Base-by-base conservation (phyloP, 2,329 filamentous ascomycete genomes). In the Phaeomoniella chlamydospora region DNA sequence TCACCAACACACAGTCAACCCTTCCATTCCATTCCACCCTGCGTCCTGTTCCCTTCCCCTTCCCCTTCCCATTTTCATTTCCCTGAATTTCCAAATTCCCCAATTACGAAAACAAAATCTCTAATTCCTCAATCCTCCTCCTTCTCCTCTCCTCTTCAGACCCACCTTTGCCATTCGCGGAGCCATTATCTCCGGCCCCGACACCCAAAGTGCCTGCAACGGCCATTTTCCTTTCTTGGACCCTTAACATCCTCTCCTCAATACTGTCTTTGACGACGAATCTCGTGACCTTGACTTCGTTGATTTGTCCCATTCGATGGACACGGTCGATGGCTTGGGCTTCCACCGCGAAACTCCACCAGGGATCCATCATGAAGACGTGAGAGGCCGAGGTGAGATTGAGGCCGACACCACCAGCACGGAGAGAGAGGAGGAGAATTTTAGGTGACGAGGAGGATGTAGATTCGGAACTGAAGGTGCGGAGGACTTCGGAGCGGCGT, bases 351-450 rank as follows among this genome's bases (percentile, higher is more conserved):
- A 88, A 98, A 52, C 83, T 92, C 90, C 90, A 98, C 90, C 90
- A 98, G 0, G 90, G 90, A 57, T 98, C 90, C 90, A 98, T 96
- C 82, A 98, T 92, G 62, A 80, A 98, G 4, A 98, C 92, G 37
- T 83, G 68, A 43, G 79, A 84, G 4, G 90, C 90, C 45, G 77
- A 78, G 0, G 88, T 96, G 41, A 98, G 59, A 52, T 98, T 98
- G 31, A 98, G 66, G 0, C 90, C 90, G 0, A 98, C 90, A 15
- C 90, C 92, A 3, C 92, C 90, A 0, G 92, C 90, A 14, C 85
- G 72, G 38, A 98, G 64, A 47, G 80, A 88, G 35, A 98, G 72
- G 2, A 98, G 66, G 3, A 98, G 64, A 1, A 98, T 73, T 43
- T 50, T 39, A 29, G 57, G 54, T 18, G 44, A 35, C 13, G 45